Conservation (phyloP, 805 yeast genomes). For the Metschnikowia picachoensis region DNA sequence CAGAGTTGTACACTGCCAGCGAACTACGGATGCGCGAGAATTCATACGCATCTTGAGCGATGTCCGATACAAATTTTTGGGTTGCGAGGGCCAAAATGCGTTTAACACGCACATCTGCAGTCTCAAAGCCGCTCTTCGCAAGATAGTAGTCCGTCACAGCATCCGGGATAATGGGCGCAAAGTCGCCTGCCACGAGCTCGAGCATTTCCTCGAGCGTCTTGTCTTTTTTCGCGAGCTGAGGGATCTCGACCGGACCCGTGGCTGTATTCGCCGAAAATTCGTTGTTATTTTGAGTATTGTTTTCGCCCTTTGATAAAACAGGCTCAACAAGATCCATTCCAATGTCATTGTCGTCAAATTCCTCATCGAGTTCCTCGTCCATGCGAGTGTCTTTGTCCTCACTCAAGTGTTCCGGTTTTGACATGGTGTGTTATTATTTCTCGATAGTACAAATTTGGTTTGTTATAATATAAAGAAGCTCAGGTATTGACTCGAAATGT, state of each 20-base stretch:
- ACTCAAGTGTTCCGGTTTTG: background rate
- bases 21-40: slow-evolving; percentile 89
- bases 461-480: too few species aligned
- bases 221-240: slow-evolving; percentile 72
- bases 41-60: slow-evolving; percentile 95
- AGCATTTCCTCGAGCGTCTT: slow-evolving; percentile 80
- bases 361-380: slow-evolving; percentile 22
- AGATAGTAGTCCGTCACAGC: slow-evolving; percentile 92
- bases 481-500: too few species aligned
- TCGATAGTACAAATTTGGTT: too few species aligned
- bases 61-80: slow-evolving; percentile 89
- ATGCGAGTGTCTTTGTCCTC: slow-evolving; percentile 4
- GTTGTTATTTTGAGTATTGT: background rate
- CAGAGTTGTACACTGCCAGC: slow-evolving; percentile 77
- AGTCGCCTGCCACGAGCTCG: slow-evolving; percentile 81
- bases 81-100: slow-evolving; percentile 90
- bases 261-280: background rate
- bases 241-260: slow-evolving; percentile 38
- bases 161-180: slow-evolving; percentile 94
- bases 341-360: slow-evolving; percentile 20
- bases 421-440: background rate
- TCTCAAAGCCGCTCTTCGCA: slow-evolving; percentile 78
- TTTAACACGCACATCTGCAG: slow-evolving; percentile 69
- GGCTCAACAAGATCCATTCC: slow-evolving; percentile 3
- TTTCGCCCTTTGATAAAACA: background rate